Base-by-base conservation (phyloP, 208 protist species). In the Tetramitus jugosus region DNA sequence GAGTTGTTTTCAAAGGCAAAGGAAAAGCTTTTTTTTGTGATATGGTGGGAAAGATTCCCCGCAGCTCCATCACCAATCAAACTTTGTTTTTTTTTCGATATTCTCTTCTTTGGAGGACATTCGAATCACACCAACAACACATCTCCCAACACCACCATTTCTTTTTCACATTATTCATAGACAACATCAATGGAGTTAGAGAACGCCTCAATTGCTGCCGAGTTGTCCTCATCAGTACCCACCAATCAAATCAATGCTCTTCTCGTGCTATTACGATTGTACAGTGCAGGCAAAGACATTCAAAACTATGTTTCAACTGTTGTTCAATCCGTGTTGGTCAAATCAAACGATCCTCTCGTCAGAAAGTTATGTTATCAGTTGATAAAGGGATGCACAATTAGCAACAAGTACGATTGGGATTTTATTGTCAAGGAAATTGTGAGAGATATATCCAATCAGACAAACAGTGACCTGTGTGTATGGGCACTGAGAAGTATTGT, bases 131-230 rank as follows among this genome's bases (percentile, higher is more conserved):
- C n/a, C n/a, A n/a, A n/a, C n/a, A n/a, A n/a, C n/a, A n/a, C n/a
- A n/a, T n/a, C n/a, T n/a, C n/a, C n/a, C n/a, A n/a, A n/a, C n/a
- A n/a, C n/a, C n/a, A n/a, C n/a, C n/a, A n/a, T n/a, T n/a, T n/a
- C n/a, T n/a, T n/a, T n/a, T n/a, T n/a, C n/a, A n/a, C n/a, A n/a
- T n/a, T n/a, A n/a, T n/a, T n/a, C n/a, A n/a, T n/a, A n/a, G n/a
- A n/a, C n/a, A n/a, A n/a, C n/a, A n/a, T n/a, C n/a, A n/a, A 74
- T 74, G 67, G 67, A 74, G 37, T 37, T 74, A n/a, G 67, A 74
- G 26, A 74, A 74, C 37, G n/a, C 53, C 6, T 40, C 35, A 4
- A 74, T 74, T 74, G 67, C 42, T 39, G 17, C 67, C 2, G 42
- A 74, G 17, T 53, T 74, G 35, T 39, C n/a, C 53, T 74, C 67